phyloP scores from a whole-genome alignment of 2,329 filamentous ascomycete genomes.

The Botrytis porri region DNA sequence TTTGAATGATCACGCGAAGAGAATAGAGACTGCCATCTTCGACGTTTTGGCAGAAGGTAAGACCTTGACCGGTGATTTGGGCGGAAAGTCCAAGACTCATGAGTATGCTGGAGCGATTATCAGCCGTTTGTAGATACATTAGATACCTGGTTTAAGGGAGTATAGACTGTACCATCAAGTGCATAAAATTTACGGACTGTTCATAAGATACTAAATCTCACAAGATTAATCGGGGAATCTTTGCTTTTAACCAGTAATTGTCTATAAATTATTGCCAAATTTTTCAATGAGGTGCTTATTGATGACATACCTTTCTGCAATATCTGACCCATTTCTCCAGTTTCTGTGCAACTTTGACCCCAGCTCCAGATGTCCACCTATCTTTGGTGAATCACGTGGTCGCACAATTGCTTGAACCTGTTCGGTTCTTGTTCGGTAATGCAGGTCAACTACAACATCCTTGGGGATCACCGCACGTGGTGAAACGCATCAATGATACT shows the following conservation, averaged over 20 bases:
- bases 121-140: constrained; percentile 40
- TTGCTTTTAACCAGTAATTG: neutral
- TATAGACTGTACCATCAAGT: constrained; percentile 37
- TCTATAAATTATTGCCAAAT: neutral
- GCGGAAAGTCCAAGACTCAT: constrained; percentile 91
- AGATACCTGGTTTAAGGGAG: constrained; percentile 31
- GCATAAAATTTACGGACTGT: constrained; percentile 8
- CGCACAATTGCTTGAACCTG: neutral
- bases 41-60: constrained; percentile 95
- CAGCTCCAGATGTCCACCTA: neutral
- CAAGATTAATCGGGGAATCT: constrained; percentile 17
- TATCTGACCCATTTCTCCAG: neutral
- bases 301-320: neutral
- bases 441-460: constrained; percentile 1
- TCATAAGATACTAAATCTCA: constrained; percentile 28
- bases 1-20: constrained; percentile 75
- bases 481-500: constrained; percentile 10
- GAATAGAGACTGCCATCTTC: constrained; percentile 94
- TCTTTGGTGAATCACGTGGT: constrained; percentile 3
- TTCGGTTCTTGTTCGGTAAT: neutral
- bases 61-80: constrained; percentile 90
- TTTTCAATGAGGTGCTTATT: neutral
- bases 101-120: constrained; percentile 96
- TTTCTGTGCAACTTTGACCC: neutral
- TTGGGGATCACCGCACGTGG: constrained; percentile 10